phyloP scores from a whole-genome alignment of 2,329 filamentous ascomycete genomes.

The Chaetomiaceae sp. region DNA sequence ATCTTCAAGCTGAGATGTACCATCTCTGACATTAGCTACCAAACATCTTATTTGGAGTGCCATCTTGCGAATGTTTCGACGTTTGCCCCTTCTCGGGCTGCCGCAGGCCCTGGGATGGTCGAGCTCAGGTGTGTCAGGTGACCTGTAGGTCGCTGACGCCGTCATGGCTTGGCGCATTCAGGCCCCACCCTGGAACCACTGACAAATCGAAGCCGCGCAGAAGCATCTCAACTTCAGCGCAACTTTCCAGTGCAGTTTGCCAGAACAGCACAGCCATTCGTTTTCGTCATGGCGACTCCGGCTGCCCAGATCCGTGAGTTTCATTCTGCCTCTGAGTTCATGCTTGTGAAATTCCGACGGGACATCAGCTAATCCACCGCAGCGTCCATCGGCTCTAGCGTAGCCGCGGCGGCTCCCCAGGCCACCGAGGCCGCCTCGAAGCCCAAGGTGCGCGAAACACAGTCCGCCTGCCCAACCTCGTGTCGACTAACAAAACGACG shows the following conservation, averaged over 20 bases:
- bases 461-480: background rate
- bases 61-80: too few species aligned
- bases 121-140: background rate
- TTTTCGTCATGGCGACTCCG: slow-evolving; percentile 27
- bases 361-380: too few species aligned
- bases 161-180: slow-evolving; percentile 8
- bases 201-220: slow-evolving; percentile 14
- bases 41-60: too few species aligned
- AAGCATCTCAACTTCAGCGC: background rate
- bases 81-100: too few species aligned
- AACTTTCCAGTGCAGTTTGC: background rate
- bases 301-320: slow-evolving; percentile 28
- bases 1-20: too few species aligned
- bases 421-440: slow-evolving; percentile 22
- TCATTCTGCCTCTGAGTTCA: background rate
- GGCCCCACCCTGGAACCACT: slow-evolving; percentile 14
- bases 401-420: slow-evolving; percentile 4
- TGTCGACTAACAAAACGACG: background rate
- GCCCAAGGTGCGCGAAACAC: slow-evolving; percentile 37
- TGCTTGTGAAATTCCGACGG: too few species aligned
- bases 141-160: background rate
- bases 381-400: slow-evolving; percentile 15
- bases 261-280: slow-evolving; percentile 4
- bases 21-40: too few species aligned
- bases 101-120: too few species aligned